Base-by-base conservation (phyloP, 805 yeast species). In the Zygosaccharomyces pseudorouxii region DNA sequence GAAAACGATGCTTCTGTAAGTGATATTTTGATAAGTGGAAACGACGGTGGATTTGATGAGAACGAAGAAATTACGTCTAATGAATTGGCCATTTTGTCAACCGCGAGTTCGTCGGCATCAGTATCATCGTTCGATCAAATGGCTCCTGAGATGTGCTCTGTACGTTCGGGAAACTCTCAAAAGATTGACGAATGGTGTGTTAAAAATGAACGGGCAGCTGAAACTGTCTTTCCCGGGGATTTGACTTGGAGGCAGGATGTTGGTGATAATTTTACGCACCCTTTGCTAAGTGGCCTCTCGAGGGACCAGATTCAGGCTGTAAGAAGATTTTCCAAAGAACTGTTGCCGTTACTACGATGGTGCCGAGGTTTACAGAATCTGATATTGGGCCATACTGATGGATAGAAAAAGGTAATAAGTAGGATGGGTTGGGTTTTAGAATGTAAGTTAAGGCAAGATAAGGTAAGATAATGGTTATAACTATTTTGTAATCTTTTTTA, bases 171-270 rank as follows among this genome's bases (percentile, higher is more conserved):
- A 4, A 55, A 58, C 25, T 55, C 58, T 3, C 55, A 58, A 42
- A 46, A 54, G n/a, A 54, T 58, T 33, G 63, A 58, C 41, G 61
- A 55, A 23, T 58, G 63, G 63, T 57, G 61, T 39, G 14, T 56
- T 38, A 55, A 53, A 9, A 55, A 51, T 46, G 53, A 53, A 19
- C 23, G 38, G 23, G 51, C 42, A 3, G 41, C 45, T 1, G 47
- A 55, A 18, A 27, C 48, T 6, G 52, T 53, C 5, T 27, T 44
- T 9, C 47, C 35, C 9, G 45, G 44, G 4, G 36, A 41, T 29
- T 4, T 29, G 12, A 29, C 29, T 11, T 36, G 28, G 16, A 44
- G 28, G 5, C 27, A 37, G 39, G 38, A 39, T 16, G 38, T 11
- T 8, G 22, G 23, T 6, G 54, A 45, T n/a, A 55, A 54, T 44